phyloP scores from a whole-genome alignment of 2,329 filamentous ascomycete genomes.

The Aspergillus chevalieri region DNA sequence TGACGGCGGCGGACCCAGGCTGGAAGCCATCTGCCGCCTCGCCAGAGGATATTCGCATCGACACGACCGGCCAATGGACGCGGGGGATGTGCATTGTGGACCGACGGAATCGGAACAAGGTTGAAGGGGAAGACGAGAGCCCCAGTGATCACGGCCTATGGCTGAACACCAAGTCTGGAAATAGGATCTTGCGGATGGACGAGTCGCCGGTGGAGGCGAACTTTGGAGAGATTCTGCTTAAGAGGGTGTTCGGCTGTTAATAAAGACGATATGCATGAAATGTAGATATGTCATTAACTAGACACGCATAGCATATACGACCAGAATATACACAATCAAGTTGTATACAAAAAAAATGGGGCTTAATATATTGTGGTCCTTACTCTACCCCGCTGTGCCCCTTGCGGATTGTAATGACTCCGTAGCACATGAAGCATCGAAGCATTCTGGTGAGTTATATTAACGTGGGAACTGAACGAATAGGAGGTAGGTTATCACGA shows the following conservation, averaged over 20 bases:
- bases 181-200: conserved; percentile 70
- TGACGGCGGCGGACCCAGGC: conserved; percentile 44
- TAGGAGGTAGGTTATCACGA: background rate
- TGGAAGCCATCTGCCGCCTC: conserved; percentile 44
- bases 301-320: conserved; percentile 1
- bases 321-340: background rate
- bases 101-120: conserved; percentile 49
- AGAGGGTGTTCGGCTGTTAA: conserved; percentile 54
- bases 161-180: conserved; percentile 68
- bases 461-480: no score
- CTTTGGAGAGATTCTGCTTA: conserved; percentile 62
- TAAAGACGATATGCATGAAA: background rate
- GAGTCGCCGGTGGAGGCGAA: conserved; percentile 59
- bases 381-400: no score
- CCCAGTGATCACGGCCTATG: conserved; percentile 70
- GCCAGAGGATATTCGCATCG: conserved; percentile 78
- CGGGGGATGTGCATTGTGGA: conserved; percentile 85
- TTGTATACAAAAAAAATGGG: background rate
- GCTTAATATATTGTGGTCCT: no score
- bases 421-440: conserved; percentile 16
- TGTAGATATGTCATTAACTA: background rate
- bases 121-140: conserved; percentile 48
- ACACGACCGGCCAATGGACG: conserved; percentile 91
- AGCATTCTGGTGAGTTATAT: conserved; percentile 17
- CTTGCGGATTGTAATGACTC: conserved; percentile 8